Base-by-base conservation (phyloP, 345 rosid genomes). In the Abelmoschus esculentus region DNA sequence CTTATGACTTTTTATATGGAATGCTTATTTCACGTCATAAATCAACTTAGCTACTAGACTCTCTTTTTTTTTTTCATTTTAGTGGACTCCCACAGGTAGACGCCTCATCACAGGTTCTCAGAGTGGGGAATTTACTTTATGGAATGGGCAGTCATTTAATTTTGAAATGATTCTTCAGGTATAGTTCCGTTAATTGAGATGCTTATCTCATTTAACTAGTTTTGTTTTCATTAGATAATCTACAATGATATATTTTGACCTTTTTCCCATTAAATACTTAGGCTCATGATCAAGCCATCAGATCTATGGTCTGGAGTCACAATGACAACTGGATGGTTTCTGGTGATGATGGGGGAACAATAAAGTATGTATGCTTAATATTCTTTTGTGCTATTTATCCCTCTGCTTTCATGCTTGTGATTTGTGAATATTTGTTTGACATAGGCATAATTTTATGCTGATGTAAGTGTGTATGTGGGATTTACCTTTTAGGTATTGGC, bases 101-200 rank as follows among this genome's bases (percentile, higher is more conserved):
- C 96, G 96, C 71, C 96, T 95, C 74, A 91, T 95, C 75, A 91
- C 99, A 6, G 97, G 99, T 52, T 91, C 98, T 50, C 93, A 90
- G 68, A 95, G 97, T 74, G 99, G 99, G 55, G 99, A 95, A 78
- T 95, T 95, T 76, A 95, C 99, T 72, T 85, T 95, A 58, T 91
- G 99, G 99, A 91, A 95, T 85, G 99, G 99, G 73, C 99, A 91
- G 18, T 90, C 99, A 42, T 95, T 95, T 75, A 91, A 95, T 77
- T 91, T 91, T 72, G 98, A 95, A 80, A 91, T 91, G 97, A 91
- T 91, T 80, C 88, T 95, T 78, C 99, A 95, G 96, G 99, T 95
- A 74, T 95, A 73, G 22, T 36, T 31, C 26, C 13, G 3, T 72
- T 70, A n/a, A 6, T 14, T 34, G 19, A 34, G 36, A 61, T 49